Percentiles rank a stretch among this genome's conserved stretches.
These are phyloP conservation scores for Yamadazyma ubonensis DNA, from an alignment of 805 yeast species.

Conservation along the genomic window DNA sequence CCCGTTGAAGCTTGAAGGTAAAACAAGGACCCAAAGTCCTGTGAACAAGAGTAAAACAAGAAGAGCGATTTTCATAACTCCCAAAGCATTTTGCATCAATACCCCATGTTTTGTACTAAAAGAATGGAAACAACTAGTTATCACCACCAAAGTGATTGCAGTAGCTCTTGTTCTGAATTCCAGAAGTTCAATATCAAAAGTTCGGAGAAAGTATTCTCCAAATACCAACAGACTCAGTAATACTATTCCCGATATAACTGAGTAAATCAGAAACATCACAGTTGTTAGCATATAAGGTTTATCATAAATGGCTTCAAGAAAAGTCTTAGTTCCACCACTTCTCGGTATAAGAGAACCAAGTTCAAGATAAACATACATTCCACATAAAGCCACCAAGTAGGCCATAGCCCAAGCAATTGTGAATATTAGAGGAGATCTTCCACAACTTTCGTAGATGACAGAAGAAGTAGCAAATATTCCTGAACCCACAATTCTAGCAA, in stretches of 20 bases:
- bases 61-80: conserved; percentile 56
- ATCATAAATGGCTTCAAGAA: conserved; percentile 64
- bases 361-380: conserved; percentile 65
- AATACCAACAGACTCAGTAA: conserved; percentile 57
- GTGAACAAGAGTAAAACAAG: conserved; percentile 54
- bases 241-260: conserved; percentile 55
- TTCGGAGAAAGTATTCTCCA: conserved; percentile 56
- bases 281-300: conserved; percentile 57
- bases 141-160: conserved; percentile 28
- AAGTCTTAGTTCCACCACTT: conserved; percentile 75
- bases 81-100: conserved; percentile 58
- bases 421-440: conserved; percentile 63
- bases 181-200: conserved; percentile 41
- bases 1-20: conserved; percentile 47
- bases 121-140: conserved; percentile 49
- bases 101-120: conserved; percentile 60
- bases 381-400: conserved; percentile 62
- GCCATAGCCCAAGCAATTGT: conserved; percentile 63
- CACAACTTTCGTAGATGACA: conserved; percentile 62
- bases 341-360: conserved; percentile 69
- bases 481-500: conserved; percentile 72
- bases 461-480: conserved; percentile 77
- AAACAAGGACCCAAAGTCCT: conserved; percentile 54
- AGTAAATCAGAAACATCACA: conserved; percentile 48
- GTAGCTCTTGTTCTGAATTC: conserved; percentile 34